phyloP scores from a whole-genome alignment of 306 rosid genomes.

The Chamaecrista fasciculata region DNA sequence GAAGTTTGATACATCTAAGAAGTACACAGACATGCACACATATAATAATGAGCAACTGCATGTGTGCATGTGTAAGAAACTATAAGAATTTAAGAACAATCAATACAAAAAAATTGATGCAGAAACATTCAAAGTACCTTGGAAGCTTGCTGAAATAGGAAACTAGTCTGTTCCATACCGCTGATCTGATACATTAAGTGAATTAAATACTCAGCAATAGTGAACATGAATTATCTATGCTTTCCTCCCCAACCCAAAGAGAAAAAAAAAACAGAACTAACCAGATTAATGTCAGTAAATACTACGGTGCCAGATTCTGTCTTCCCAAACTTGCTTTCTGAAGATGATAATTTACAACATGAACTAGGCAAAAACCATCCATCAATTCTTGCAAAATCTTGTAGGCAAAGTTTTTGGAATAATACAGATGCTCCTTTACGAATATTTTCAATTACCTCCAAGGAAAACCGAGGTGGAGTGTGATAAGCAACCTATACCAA shows the following conservation, averaged over 20 bases:
- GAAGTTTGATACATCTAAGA: background rate
- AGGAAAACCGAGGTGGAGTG: conserved; percentile 89
- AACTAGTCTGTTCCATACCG: conserved; percentile 98
- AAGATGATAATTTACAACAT: conserved; percentile 38
- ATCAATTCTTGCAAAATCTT: conserved; percentile 93
- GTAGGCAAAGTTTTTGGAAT: conserved; percentile 62
- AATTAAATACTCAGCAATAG: conserved; percentile 20
- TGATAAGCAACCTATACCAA: conserved; percentile 79
- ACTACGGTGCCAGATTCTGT: conserved; percentile 67
- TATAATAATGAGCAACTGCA: background rate
- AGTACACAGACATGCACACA: background rate
- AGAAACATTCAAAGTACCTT: conserved; percentile 53
- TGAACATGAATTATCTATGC: background rate
- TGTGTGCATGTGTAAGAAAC: background rate
- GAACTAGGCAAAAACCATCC: conserved; percentile 91
- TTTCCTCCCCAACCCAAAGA: background rate
- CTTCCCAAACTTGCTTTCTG: conserved; percentile 59
- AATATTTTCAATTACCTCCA: conserved; percentile 69
- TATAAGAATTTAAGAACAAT: background rate
- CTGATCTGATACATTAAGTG: conserved; percentile 65
- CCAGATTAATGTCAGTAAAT: conserved; percentile 94
- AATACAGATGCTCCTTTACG: conserved; percentile 81
- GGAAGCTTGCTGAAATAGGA: conserved; percentile 96
- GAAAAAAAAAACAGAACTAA: conserved; percentile 41
- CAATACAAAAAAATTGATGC: conserved; percentile 11